phyloP scores from a whole-genome alignment of 2,329 filamentous ascomycete genomes.

The Rhynchosporium secalis region DNA sequence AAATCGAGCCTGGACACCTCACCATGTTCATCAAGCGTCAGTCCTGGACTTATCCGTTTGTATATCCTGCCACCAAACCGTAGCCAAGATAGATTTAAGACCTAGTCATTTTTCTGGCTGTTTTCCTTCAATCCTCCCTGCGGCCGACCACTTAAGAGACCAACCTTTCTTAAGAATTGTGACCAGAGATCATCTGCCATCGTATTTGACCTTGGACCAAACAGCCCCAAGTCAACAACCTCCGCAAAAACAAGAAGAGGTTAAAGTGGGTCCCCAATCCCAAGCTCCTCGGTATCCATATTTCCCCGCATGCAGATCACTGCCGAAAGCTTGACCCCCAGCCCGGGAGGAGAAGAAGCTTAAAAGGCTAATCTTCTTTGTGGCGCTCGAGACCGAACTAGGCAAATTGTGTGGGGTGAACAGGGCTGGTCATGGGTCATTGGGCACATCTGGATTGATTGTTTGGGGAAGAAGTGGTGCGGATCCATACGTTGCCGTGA shows the following conservation, averaged over 20 bases:
- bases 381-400: not conserved
- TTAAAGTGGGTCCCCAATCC: not conserved
- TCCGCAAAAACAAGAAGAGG: not conserved
- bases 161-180: constrained; percentile 3
- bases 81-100: not conserved
- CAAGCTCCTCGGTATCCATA: constrained; percentile 13
- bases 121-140: too few species aligned
- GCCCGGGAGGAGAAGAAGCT: constrained; percentile 22
- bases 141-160: not conserved
- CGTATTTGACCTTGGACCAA: not conserved
- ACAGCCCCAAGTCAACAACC: not conserved
- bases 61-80: not conserved
- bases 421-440: too few species aligned
- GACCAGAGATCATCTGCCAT: not conserved
- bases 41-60: not conserved
- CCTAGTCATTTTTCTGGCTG: not conserved
- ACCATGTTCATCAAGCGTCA: not conserved
- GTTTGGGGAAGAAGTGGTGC: not conserved
- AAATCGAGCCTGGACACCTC: not conserved
- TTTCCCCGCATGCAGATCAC: constrained; percentile 25
- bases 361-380: constrained; percentile 3
- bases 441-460: not conserved
- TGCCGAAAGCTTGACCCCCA: constrained; percentile 13
- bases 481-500: not conserved
- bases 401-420: constrained; percentile 1